Evolutionary conservation across 805 yeast genomes (phyloP).

Genomic region (Blastobotrys attinorum): DNA sequence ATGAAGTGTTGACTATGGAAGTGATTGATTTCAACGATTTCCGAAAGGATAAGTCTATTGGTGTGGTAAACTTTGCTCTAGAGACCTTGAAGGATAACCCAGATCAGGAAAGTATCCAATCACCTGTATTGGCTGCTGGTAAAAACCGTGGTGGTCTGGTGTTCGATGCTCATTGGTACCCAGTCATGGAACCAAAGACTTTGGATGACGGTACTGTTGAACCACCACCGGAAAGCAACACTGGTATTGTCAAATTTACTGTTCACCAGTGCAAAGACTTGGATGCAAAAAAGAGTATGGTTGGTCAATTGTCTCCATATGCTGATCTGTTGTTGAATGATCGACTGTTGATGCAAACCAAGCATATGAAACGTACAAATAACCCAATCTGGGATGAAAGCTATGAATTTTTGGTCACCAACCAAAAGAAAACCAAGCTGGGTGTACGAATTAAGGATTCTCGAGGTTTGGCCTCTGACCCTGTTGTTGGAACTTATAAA

Average conservation of each 20-base stretch:
- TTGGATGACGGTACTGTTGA: slow-evolving; percentile 74
- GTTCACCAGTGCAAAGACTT: slow-evolving; percentile 53
- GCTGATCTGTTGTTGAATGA: slow-evolving; percentile 66
- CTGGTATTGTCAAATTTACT: slow-evolving; percentile 78
- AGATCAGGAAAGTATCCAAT: slow-evolving; percentile 37
- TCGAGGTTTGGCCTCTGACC: slow-evolving; percentile 49
- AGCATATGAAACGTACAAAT: slow-evolving; percentile 50
- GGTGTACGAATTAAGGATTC: slow-evolving; percentile 60
- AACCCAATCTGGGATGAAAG: slow-evolving; percentile 59
- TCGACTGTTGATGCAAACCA: slow-evolving; percentile 50
- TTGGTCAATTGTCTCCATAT: slow-evolving; percentile 52
- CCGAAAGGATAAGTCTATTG: slow-evolving; percentile 71
- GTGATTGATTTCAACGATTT: slow-evolving; percentile 72
- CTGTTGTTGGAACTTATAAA: slow-evolving; percentile 48
- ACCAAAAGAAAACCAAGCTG: slow-evolving; percentile 63
- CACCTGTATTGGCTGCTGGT: slow-evolving; percentile 69
- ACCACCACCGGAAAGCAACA: slow-evolving; percentile 87
- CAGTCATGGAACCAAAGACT: slow-evolving; percentile 45
- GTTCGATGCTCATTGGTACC: slow-evolving; percentile 68
- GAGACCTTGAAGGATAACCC: slow-evolving; percentile 50
- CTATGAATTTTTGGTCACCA: slow-evolving; percentile 60
- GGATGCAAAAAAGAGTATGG: slow-evolving; percentile 32
- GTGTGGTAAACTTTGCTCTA: slow-evolving; percentile 66
- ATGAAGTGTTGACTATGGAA: slow-evolving; percentile 73
- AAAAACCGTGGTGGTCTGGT: slow-evolving; percentile 70